Base-by-base conservation (phyloP, 2,329 filamentous ascomycete genomes). In the Chalara sp. region DNA sequence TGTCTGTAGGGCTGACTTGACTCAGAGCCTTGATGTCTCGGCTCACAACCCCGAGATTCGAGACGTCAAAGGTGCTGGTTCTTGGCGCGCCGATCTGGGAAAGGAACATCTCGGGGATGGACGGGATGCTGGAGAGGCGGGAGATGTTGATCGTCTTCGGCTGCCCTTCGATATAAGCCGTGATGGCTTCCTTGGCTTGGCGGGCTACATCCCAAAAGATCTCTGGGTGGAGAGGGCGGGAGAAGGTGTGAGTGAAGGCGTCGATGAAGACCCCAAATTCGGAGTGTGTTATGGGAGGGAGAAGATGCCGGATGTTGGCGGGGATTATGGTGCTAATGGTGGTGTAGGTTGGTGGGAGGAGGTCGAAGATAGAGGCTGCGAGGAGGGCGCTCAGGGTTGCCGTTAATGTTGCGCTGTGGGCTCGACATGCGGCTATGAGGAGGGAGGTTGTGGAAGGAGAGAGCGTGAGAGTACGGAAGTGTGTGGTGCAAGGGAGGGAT, bases 261-360 rank as follows among this genome's bases (percentile, higher is more conserved):
- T 56, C 53, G 7, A 56, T 47, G 21, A 28, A 56, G 13, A 49
- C 49, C 6, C 53, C 53, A 31, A 56, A 51, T n/a, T 32, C 35
- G 12, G 43, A 31, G 5, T 49, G 46, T 10, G 12, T 39, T 8
- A 43, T 12, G 6, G 39, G 21, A 8, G 53, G 48, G 6, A 56
- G 49, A n/a, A n/a, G 51, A 32, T 46, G 48, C 2, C 53, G 48
- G 10, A 56, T 37, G 43, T 33, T 48, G 7, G 53, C 49, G 6
- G 53, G 53, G 7, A 53, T 44, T 10, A 32, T 44, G 21, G 46
- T 50, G 48, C 47, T 48, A 5, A 56, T 12, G 8, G 32, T 32
- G 2, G 44, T 13, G 32, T 47, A 49, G 2, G 39, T 42, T 21
- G 32, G 7, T 5, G 46, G 48, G 6, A 53, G 5, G 44, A 11